Conservation (phyloP, 2,329 filamentous ascomycete genomes). For the Arthrinium phaeospermum region DNA sequence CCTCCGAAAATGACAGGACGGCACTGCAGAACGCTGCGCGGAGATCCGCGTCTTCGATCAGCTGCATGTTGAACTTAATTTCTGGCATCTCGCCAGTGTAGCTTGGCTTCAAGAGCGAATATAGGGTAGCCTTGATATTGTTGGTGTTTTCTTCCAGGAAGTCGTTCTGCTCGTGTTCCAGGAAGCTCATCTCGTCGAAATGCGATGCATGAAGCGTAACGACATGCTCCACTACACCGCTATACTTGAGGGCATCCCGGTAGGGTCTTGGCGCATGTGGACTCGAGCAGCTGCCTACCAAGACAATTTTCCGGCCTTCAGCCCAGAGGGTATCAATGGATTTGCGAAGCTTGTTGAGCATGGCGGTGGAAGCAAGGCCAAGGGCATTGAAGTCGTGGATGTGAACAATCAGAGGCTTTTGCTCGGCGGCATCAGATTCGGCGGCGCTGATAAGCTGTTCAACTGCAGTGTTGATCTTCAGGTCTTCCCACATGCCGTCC, state of each 20-base stretch:
- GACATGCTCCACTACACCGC: constrained; percentile 45
- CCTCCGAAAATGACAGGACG: constrained; percentile 33
- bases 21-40: constrained; percentile 26
- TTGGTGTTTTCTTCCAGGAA: constrained; percentile 36
- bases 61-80: constrained; percentile 17
- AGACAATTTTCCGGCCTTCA: constrained; percentile 72
- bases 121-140: constrained; percentile 35
- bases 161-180: constrained; percentile 22
- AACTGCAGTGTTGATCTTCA: constrained; percentile 64
- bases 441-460: constrained; percentile 61
- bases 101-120: constrained; percentile 17
- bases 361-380: constrained; percentile 66
- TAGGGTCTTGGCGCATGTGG: constrained; percentile 55
- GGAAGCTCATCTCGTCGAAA: neutral
- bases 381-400: constrained; percentile 84
- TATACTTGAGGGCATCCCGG: constrained; percentile 44
- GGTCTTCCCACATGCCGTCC: constrained; percentile 63
- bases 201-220: constrained; percentile 30
- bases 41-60: constrained; percentile 19
- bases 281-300: constrained; percentile 78
- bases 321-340: constrained; percentile 75
- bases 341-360: constrained; percentile 70
- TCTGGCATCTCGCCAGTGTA: neutral
- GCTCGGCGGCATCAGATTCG: constrained; percentile 40
- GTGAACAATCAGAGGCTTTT: constrained; percentile 71